Percentiles rank a stretch among this genome's conserved stretches.
These are phyloP conservation scores for Scorias spongiosa DNA, from an alignment of 2,329 filamentous ascomycete species.

Conservation along the genomic window DNA sequence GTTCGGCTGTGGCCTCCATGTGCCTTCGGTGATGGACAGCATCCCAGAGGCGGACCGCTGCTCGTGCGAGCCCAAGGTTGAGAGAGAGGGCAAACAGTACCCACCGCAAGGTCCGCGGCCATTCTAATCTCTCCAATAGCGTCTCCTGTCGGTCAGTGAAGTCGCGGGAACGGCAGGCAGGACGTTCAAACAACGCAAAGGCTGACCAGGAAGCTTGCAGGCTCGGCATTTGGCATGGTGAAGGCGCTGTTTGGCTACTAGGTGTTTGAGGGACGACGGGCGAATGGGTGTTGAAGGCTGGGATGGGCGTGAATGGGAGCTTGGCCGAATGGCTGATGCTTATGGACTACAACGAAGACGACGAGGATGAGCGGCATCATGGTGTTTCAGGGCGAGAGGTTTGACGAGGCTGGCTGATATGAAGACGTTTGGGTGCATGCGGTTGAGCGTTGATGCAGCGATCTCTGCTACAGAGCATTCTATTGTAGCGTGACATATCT, in stretches of 20 bases:
- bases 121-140: not conserved
- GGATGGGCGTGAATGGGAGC: conserved; percentile 11
- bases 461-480: too few relatives aligned
- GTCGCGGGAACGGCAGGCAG: not conserved
- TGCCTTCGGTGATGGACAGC: conserved; percentile 43
- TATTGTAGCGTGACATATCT: too few relatives aligned
- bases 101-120: conserved; percentile 42
- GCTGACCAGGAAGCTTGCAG: conserved; percentile 5
- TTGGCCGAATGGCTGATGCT: conserved; percentile 4
- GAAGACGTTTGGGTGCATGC: too few relatives aligned
- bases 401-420: too few relatives aligned
- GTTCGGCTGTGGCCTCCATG: conserved; percentile 20
- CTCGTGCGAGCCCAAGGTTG: conserved; percentile 48
- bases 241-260: conserved; percentile 16
- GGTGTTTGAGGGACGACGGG: conserved; percentile 1
- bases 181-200: not conserved
- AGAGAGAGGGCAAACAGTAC: conserved; percentile 45
- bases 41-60: conserved; percentile 47
- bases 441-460: too few relatives aligned
- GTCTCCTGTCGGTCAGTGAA: not conserved
- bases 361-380: too few relatives aligned
- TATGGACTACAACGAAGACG: too few relatives aligned
- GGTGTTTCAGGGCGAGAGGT: too few relatives aligned
- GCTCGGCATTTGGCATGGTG: conserved; percentile 14
- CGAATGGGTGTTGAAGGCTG: conserved; percentile 1